Evolutionary conservation across 2,329 filamentous ascomycete genomes (phyloP), one percentile per base, ranked within the genome.

Genomic region (Hypoxylon sp.): DNA sequence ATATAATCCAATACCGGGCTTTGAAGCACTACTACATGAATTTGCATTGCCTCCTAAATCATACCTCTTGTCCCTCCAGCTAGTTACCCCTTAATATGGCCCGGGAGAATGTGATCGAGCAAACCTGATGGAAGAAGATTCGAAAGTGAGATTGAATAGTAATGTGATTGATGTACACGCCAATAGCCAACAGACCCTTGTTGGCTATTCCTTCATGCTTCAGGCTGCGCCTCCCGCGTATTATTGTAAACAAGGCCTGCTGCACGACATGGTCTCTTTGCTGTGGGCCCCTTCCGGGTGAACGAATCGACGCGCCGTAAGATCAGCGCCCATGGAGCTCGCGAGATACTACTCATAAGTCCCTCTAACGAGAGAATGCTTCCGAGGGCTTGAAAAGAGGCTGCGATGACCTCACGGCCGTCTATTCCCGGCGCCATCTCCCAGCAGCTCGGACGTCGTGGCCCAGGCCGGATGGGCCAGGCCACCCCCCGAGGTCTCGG

Each of bases 251-350:
- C 72, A 67, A 74, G 71, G 70, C 68, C 70, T 71, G 61, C 71
- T 74, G 75, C 74, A 75, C 73, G 69, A 73, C 71, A 75, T 73
- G 61, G 51, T 35, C 59, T 62, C 67, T 71, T 53, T 53, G 62
- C 60, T 61, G 70, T 73, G 73, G 73, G 55, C 61, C 56, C 49
- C 33, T 59, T 58, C 56, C 65, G 71, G 67, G 66, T 57, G 62
- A 66, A 63, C 66, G 68, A 69, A 62, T 61, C 61, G 68, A 58
- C 57, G 65, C 51, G 62, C 56, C 40, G 55, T 65, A 68, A 66
- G 61, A 42, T 61, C 44, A 61, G 63, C 55, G 35, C n/a, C 51
- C 25, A 50, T 58, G 46, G 27, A 53, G 48, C 62, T 61, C 61
- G 69, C 62, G 56, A 61, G 58, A 68, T 72, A 48, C 59, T 62